Evolutionary conservation across 2,329 filamentous ascomycete genomes (phyloP).

Genomic region (Fusarium sp.): DNA sequence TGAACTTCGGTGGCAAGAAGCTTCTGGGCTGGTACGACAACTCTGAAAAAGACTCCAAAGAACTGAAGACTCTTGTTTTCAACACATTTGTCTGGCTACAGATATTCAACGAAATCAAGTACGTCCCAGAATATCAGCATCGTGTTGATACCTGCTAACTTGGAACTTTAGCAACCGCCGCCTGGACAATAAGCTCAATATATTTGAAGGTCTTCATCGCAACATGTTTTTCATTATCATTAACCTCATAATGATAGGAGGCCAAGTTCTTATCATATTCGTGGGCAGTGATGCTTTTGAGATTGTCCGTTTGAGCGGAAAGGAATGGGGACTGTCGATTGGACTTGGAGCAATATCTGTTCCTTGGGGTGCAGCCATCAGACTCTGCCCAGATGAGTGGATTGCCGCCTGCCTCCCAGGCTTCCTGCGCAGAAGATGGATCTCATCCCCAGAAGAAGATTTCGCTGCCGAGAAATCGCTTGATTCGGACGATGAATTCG

Average conservation of each 20-base stretch:
- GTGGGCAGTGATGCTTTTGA: slow-evolving; percentile 82
- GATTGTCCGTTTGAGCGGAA: slow-evolving; percentile 70
- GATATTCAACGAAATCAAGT: slow-evolving; percentile 76
- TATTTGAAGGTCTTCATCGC: slow-evolving; percentile 82
- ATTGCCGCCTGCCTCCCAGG: slow-evolving; percentile 46
- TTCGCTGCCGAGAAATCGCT: slow-evolving; percentile 24
- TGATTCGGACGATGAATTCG: slow-evolving; percentile 42
- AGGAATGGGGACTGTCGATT: slow-evolving; percentile 87
- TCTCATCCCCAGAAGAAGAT: slow-evolving; percentile 35
- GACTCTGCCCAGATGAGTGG: slow-evolving; percentile 76
- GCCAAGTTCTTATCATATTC: slow-evolving; percentile 87
- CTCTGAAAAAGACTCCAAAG: slow-evolving; percentile 34
- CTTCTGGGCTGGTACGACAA: slow-evolving; percentile 62
- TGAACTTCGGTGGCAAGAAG: slow-evolving; percentile 70
- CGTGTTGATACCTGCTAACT: slow-evolving; percentile 73
- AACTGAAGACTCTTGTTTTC: slow-evolving; percentile 72
- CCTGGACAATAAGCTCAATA: slow-evolving; percentile 88
- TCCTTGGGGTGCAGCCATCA: slow-evolving; percentile 78
- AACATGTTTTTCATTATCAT: slow-evolving; percentile 88
- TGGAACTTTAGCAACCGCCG: slow-evolving; percentile 64
- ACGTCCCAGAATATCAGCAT: slow-evolving; percentile 61
- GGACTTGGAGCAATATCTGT: slow-evolving; percentile 80
- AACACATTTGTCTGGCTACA: slow-evolving; percentile 80
- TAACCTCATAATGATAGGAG: slow-evolving; percentile 83
- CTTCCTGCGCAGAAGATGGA: slow-evolving; percentile 47